These are phyloP conservation scores for Cardiosporidium cionae DNA, from an alignment of 169 alveolate species.

Conservation along the genomic window DNA sequence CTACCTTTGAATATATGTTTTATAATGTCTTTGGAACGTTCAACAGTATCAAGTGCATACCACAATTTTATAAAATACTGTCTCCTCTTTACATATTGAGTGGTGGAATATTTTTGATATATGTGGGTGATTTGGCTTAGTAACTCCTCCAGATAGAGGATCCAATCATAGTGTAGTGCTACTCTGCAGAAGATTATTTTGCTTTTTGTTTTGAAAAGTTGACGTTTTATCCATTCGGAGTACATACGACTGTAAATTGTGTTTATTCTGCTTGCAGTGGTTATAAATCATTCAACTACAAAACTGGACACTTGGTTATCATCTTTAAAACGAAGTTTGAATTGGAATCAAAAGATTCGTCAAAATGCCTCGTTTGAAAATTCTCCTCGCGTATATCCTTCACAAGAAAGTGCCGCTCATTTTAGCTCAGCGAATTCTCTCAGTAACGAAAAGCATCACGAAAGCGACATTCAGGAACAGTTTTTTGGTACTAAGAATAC, in stretches of 20 bases:
- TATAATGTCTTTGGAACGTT: not conserved
- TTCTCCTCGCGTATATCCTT: too few species aligned
- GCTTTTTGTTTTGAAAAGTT: not conserved
- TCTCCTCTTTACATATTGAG: too few species aligned
- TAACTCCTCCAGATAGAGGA: not conserved
- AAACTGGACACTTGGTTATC: slow-evolving; percentile 10
- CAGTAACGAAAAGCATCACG: too few species aligned
- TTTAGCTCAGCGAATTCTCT: too few species aligned
- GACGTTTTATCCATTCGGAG: not conserved
- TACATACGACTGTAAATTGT: not conserved
- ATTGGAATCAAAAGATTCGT: slow-evolving; percentile 18
- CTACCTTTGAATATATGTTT: not conserved
- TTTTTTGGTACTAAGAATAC: too few species aligned
- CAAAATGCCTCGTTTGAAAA: too few species aligned
- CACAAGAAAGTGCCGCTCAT: too few species aligned
- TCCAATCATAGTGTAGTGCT: not conserved
- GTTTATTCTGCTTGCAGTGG: not conserved
- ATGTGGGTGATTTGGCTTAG: not conserved
- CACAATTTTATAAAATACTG: too few species aligned
- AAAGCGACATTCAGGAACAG: too few species aligned
- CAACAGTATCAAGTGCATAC: not conserved
- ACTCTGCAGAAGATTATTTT: not conserved
- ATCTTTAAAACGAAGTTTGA: slow-evolving; percentile 17
- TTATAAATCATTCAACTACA: not conserved
- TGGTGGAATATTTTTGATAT: too few species aligned